phyloP scores from a whole-genome alignment of 1,139 yeast species.

The Yamadazyma spencermartinsiae region DNA sequence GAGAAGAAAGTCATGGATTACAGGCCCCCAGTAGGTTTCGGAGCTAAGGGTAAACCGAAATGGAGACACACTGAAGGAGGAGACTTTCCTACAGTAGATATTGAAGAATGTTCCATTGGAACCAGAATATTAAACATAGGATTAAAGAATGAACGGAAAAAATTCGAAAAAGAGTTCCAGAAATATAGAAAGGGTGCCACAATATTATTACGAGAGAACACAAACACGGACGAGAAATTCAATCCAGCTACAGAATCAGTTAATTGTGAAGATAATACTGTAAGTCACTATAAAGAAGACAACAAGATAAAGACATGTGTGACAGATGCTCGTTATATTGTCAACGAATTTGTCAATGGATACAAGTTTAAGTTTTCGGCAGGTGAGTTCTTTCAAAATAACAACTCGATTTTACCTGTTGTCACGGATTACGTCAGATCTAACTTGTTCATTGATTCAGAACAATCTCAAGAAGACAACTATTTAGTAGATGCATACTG shows the following conservation, averaged over 20 bases:
- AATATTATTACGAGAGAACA: slow-evolving; percentile 76
- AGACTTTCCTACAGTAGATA: slow-evolving; percentile 62
- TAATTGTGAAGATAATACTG: slow-evolving; percentile 23
- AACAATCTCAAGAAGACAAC: slow-evolving; percentile 22
- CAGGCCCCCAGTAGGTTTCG: slow-evolving; percentile 85
- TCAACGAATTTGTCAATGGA: slow-evolving; percentile 74
- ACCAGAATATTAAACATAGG: slow-evolving; percentile 77
- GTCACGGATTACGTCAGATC: slow-evolving; percentile 80
- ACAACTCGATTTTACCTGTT: slow-evolving; percentile 82
- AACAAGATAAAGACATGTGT: slow-evolving; percentile 50
- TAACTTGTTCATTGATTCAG: slow-evolving; percentile 33
- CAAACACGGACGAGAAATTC: slow-evolving; percentile 35
- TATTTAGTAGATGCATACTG: slow-evolving; percentile 95
- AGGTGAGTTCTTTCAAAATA: slow-evolving; percentile 94
- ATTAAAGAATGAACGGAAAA: slow-evolving; percentile 64
- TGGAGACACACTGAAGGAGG: slow-evolving; percentile 66
- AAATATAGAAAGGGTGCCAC: slow-evolving; percentile 85
- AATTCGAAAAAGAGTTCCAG: slow-evolving; percentile 49
- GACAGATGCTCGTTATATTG: slow-evolving; percentile 75
- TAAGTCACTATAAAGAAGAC: slow-evolving; percentile 19
- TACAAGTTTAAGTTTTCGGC: slow-evolving; percentile 85
- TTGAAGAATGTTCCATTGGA: slow-evolving; percentile 92
- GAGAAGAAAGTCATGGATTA: slow-evolving; percentile 38
- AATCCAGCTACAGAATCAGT: slow-evolving; percentile 43
- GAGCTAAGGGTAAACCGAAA: slow-evolving; percentile 72